Evolutionary conservation across 306 rosid genomes (phyloP).

Genomic region (Citrullus mucosospermus): DNA sequence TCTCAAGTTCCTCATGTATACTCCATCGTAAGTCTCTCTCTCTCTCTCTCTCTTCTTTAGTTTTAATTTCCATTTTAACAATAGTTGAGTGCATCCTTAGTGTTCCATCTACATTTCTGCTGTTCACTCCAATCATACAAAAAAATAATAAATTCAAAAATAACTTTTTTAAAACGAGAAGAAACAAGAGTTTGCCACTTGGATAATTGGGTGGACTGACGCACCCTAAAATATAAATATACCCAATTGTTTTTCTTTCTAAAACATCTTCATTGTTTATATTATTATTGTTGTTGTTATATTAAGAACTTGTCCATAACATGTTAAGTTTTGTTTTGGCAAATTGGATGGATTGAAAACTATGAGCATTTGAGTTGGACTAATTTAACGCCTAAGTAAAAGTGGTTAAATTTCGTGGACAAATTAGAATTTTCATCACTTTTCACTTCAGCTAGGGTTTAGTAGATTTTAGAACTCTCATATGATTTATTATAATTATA

Average conservation of each 20-base stretch:
- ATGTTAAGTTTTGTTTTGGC: background rate
- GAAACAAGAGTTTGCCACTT: too few relatives aligned
- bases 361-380: background rate
- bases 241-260: too few relatives aligned
- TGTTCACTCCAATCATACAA: too few relatives aligned
- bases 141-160: too few relatives aligned
- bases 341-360: background rate
- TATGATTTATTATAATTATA: background rate
- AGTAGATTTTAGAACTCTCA: background rate
- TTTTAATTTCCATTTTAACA: background rate
- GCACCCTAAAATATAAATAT: too few relatives aligned
- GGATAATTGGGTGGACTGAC: too few relatives aligned
- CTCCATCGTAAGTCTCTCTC: conserved; percentile 25
- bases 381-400: background rate
- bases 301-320: background rate
- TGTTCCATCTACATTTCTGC: too few relatives aligned
- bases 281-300: too few relatives aligned
- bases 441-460: background rate
- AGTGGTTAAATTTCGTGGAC: background rate
- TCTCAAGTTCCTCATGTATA: conserved; percentile 28
- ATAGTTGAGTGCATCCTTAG: too few relatives aligned
- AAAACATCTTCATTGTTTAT: too few relatives aligned
- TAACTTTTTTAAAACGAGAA: too few relatives aligned
- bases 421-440: background rate
- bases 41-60: background rate